These are phyloP conservation scores for Auriculariales sp. DNA, from an alignment of 768 basidiomycete genomes.

Conservation along the genomic window DNA sequence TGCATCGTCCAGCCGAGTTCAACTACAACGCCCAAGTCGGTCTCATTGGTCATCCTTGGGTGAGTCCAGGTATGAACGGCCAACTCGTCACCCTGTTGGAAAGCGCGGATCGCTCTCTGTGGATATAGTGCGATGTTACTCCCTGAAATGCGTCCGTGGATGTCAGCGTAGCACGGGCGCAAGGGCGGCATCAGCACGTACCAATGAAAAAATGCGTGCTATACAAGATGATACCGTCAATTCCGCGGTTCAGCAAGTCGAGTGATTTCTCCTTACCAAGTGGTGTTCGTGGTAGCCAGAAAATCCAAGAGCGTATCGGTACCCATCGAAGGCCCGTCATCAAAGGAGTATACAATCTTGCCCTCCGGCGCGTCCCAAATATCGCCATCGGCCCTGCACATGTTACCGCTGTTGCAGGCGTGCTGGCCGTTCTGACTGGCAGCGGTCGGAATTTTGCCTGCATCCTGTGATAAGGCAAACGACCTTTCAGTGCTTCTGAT, in stretches of 20 bases:
- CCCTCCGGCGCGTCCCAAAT: slow-evolving; percentile 68
- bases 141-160: neutral
- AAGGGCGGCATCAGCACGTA: slow-evolving; percentile 36
- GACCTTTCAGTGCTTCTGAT: slow-evolving; percentile 12
- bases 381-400: slow-evolving; percentile 36
- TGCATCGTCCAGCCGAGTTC: slow-evolving; percentile 75
- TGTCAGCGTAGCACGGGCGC: neutral
- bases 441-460: slow-evolving; percentile 57
- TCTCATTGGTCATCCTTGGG: slow-evolving; percentile 66
- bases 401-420: slow-evolving; percentile 67
- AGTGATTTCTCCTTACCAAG: too few species aligned
- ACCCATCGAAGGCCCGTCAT: slow-evolving; percentile 51
- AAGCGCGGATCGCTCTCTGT: neutral
- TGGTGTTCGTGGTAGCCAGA: slow-evolving; percentile 12
- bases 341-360: slow-evolving; percentile 51
- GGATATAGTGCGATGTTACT: neutral
- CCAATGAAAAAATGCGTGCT: slow-evolving; percentile 83
- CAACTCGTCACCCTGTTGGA: neutral
- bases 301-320: neutral
- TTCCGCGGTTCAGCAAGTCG: too few species aligned
- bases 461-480: slow-evolving; percentile 28
- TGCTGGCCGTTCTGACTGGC: slow-evolving; percentile 20
- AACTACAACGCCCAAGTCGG: slow-evolving; percentile 54
- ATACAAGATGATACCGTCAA: too few species aligned
- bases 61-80: slow-evolving; percentile 52